phyloP scores from a whole-genome alignment of 2,329 filamentous ascomycete species.

The Aspergillus sojae region DNA sequence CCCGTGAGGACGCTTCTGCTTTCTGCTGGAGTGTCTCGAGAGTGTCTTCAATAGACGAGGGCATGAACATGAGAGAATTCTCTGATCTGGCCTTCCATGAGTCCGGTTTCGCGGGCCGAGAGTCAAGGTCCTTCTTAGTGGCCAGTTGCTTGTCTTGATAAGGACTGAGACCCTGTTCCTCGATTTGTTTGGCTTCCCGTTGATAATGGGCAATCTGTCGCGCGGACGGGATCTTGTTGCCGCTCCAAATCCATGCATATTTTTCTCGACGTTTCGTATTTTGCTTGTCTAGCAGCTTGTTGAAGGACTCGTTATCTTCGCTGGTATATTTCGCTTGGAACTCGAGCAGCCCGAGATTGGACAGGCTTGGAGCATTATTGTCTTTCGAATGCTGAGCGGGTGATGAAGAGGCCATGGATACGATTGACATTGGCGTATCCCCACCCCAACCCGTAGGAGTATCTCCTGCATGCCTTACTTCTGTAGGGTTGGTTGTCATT shows the following conservation, averaged over 20 bases:
- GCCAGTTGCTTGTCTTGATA: slow-evolving; percentile 61
- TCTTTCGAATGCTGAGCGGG: slow-evolving; percentile 34
- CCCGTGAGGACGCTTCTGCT: slow-evolving; percentile 70
- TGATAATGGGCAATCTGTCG: slow-evolving; percentile 60
- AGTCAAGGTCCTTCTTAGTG: slow-evolving; percentile 64
- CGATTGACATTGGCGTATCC: slow-evolving; percentile 71
- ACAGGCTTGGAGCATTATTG: slow-evolving; percentile 60
- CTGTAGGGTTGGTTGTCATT: slow-evolving; percentile 59
- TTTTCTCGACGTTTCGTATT: slow-evolving; percentile 83
- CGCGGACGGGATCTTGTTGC: slow-evolving; percentile 75
- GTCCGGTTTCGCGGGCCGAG: slow-evolving; percentile 75
- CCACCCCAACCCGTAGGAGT: slow-evolving; percentile 60
- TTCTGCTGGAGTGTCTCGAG: slow-evolving; percentile 65
- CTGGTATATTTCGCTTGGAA: slow-evolving; percentile 96
- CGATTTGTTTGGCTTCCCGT: slow-evolving; percentile 69
- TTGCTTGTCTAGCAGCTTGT: slow-evolving; percentile 85
- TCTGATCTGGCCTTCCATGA: slow-evolving; percentile 73
- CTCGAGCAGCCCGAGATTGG: slow-evolving; percentile 76
- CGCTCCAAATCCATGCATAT: slow-evolving; percentile 84
- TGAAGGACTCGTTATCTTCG: slow-evolving; percentile 97
- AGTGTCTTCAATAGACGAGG: slow-evolving; percentile 55
- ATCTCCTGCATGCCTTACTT: slow-evolving; percentile 20
- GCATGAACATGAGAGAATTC: slow-evolving; percentile 83
- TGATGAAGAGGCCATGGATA: slow-evolving; percentile 35
- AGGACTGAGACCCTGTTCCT: slow-evolving; percentile 62